Evolutionary conservation across 441 rosid genomes (phyloP), one percentile per base, ranked within the genome.

Genomic region (Geranium incanum): DNA sequence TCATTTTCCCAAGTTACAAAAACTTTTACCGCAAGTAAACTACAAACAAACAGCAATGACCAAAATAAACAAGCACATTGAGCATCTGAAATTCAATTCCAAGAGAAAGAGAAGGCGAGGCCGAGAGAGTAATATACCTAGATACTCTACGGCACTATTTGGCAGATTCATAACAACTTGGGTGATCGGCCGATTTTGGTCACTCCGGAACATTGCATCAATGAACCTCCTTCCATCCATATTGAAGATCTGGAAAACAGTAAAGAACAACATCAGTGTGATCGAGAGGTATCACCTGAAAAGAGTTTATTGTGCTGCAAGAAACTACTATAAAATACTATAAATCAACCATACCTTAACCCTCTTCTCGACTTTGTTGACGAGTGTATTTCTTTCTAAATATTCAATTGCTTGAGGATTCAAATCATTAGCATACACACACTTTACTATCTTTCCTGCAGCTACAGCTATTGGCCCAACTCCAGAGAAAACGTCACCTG

Each of bases 191-290:
- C 66, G 87, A 74, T 88, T 93, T 80, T 85, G 89, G 39, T 87
- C 87, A 70, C 90, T 86, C 45, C 85, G 75, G 80, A 89, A 91
- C 84, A 93, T 85, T 60, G 93, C 88, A 71, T 76, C 71, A 65
- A 91, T 84, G 81, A 94, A 94, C 82, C 97, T 86, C 77, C 95
- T 81, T 68, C 97, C 99, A 18, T 94, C 95, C 97, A 92, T 94
- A 83, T 92, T 92, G 77, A 82, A 90, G 48, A 88, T 84, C 95
- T 94, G 72, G 11, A 74, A 11, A 76, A 62, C 48, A 72, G 65
- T 28, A 73, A 6, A 59, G 66, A 41, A 64, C 28, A 70, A 67
- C 52, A 70, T 75, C 11, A 69, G 41, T 15, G 63, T 41, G 21
- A 68, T 74, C 68, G 8, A 3, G 11, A 50, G 1, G 1, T 12